Evolutionary conservation across 805 yeast species (phyloP).

Genomic region (Cyberlindnera meyerae): DNA sequence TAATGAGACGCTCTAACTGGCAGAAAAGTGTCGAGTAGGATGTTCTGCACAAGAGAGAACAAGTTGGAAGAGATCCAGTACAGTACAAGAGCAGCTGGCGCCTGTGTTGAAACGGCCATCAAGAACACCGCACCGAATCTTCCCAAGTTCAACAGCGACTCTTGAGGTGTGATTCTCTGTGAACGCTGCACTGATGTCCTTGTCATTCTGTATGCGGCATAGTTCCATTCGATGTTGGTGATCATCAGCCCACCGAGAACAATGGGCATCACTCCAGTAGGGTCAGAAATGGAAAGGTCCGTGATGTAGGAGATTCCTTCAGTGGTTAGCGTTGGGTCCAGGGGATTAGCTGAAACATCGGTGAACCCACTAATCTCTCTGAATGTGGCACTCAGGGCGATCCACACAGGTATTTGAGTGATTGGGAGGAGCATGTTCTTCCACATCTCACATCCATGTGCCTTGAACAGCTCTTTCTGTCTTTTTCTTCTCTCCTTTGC

Average conservation of each 20-base stretch:
- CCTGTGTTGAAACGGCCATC: constrained; percentile 81
- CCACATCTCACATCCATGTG: constrained; percentile 71
- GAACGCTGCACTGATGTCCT: constrained; percentile 35
- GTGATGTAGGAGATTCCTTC: constrained; percentile 61
- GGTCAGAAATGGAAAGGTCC: constrained; percentile 59
- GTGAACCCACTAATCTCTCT: constrained; percentile 63
- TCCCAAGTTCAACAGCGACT: constrained; percentile 63
- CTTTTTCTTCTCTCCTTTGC: constrained; percentile 74
- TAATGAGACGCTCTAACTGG: constrained; percentile 16
- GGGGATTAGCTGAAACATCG: constrained; percentile 33
- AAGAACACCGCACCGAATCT: constrained; percentile 72
- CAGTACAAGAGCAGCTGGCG: constrained; percentile 75
- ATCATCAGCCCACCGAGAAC: constrained; percentile 65
- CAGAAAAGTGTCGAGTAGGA: constrained; percentile 50
- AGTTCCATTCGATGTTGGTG: constrained; percentile 79
- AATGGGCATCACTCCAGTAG: constrained; percentile 60
- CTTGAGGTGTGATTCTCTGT: constrained; percentile 52
- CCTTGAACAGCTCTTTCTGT: constrained; percentile 65
- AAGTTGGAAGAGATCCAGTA: constrained; percentile 88
- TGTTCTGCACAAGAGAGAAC: constrained; percentile 72
- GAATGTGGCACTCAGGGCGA: constrained; percentile 68
- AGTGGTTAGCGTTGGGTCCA: constrained; percentile 44
- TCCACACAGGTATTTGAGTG: constrained; percentile 85
- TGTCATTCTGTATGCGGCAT: constrained; percentile 48
- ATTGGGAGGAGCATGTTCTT: constrained; percentile 71